These are phyloP conservation scores for Paecilomyces fulvus DNA, from an alignment of 2,329 filamentous ascomycete genomes.

Conservation along the genomic window DNA sequence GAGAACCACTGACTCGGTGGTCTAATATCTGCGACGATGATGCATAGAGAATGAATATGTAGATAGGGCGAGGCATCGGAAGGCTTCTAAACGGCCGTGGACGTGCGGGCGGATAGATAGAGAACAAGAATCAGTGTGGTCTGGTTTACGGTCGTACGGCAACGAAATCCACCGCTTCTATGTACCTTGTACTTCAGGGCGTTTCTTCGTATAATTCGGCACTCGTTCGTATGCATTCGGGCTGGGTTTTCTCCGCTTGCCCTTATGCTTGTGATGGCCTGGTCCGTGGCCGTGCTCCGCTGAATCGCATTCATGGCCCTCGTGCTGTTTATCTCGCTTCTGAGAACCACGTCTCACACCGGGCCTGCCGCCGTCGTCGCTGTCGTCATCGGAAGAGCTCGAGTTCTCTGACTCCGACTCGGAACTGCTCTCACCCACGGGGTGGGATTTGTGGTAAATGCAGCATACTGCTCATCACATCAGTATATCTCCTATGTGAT, in stretches of 20 bases:
- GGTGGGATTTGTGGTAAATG: constrained; percentile 85
- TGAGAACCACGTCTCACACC: constrained; percentile 11
- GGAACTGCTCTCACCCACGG: constrained; percentile 71
- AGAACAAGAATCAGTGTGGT: no score
- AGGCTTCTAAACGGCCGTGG: no score
- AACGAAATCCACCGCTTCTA: background rate
- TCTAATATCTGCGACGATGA: background rate
- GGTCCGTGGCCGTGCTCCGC: constrained; percentile 10
- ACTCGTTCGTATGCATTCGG: constrained; percentile 42
- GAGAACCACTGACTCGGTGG: background rate
- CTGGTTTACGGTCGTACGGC: no score
- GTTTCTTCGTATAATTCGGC: constrained; percentile 20
- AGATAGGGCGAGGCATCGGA: no score
- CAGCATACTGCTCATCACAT: constrained; percentile 67
- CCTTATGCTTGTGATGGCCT: constrained; percentile 12
- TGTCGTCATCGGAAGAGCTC: constrained; percentile 44
- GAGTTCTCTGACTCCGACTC: constrained; percentile 44
- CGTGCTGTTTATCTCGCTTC: constrained; percentile 8
- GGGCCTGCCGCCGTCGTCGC: constrained; percentile 21
- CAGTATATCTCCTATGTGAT: background rate
- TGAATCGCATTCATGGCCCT: constrained; percentile 10
- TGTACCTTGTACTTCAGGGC: background rate
- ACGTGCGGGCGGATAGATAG: no score
- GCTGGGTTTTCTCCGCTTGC: constrained; percentile 27
- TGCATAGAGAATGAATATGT: no score